These are phyloP conservation scores for Raphanus raphanistrum DNA, from an alignment of 345 rosid genomes.

Conservation along the genomic window DNA sequence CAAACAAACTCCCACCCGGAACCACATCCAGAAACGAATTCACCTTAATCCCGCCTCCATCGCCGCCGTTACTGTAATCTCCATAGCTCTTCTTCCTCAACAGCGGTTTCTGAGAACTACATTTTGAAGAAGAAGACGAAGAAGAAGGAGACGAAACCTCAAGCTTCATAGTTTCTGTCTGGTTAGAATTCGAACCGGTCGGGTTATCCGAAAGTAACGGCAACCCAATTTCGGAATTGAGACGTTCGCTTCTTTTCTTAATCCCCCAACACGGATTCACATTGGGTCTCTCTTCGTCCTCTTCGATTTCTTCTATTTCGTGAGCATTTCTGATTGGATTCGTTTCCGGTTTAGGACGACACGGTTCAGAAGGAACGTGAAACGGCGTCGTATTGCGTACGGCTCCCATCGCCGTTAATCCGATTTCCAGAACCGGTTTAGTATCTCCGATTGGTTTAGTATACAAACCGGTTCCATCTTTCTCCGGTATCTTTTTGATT, in stretches of 20 bases:
- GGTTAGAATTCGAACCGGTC: constrained; percentile 39
- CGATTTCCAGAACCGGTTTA: constrained; percentile 3
- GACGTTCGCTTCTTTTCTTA: constrained; percentile 58
- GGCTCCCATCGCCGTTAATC: neutral
- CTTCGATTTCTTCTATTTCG: constrained; percentile 15
- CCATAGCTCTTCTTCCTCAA: constrained; percentile 46
- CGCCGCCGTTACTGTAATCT: constrained; percentile 17
- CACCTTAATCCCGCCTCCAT: constrained; percentile 48
- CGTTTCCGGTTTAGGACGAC: neutral
- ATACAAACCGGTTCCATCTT: neutral
- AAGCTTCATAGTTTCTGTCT: constrained; percentile 17
- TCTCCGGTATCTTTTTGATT: constrained; percentile 34
- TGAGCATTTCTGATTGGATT: neutral
- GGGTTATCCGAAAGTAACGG: constrained; percentile 56
- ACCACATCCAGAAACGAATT: constrained; percentile 62
- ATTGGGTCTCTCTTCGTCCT: constrained; percentile 30
- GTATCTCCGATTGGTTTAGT: neutral
- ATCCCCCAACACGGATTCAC: constrained; percentile 69
- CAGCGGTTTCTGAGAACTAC: constrained; percentile 51
- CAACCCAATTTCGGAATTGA: constrained; percentile 37
- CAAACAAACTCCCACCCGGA: constrained; percentile 58
- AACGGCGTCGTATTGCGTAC: neutral
- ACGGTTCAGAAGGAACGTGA: neutral
- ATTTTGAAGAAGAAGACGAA: constrained; percentile 18
- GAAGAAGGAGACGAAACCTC: constrained; percentile 3